Conservation (phyloP, 2,329 filamentous ascomycete species). For the Scleromitrula shiraiana region DNA sequence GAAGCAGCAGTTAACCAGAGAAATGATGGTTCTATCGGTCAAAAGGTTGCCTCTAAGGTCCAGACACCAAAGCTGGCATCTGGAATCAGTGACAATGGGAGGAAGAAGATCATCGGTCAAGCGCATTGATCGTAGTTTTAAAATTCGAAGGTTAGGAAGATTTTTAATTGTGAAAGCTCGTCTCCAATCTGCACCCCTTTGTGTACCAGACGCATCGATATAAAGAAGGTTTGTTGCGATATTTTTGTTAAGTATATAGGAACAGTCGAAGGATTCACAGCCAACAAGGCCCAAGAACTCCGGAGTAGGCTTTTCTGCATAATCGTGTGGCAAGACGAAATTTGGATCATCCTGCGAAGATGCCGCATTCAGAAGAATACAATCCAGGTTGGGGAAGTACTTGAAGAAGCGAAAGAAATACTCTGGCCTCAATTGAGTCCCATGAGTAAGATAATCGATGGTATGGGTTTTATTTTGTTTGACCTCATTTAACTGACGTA, state of each 20-base stretch:
- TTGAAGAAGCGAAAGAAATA: not conserved
- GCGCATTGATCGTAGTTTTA: slow-evolving; percentile 43
- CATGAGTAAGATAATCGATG: not conserved
- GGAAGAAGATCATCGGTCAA: slow-evolving; percentile 36
- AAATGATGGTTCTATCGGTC: slow-evolving; percentile 37
- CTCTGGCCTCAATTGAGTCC: not conserved
- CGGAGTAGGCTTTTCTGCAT: not conserved
- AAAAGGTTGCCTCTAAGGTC: slow-evolving; percentile 47
- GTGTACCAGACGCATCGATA: slow-evolving; percentile 18
- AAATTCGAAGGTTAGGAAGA: slow-evolving; percentile 36
- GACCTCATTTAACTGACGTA: not conserved
- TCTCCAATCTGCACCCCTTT: not conserved
- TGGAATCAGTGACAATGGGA: slow-evolving; percentile 31
- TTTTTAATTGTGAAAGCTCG: slow-evolving; percentile 30
- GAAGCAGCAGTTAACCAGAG: slow-evolving; percentile 22
- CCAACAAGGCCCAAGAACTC: slow-evolving; percentile 1
- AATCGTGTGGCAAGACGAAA: not conserved
- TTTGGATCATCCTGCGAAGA: not conserved
- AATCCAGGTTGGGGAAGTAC: slow-evolving; percentile 1
- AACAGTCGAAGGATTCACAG: slow-evolving; percentile 1
- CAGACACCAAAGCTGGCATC: slow-evolving; percentile 45
- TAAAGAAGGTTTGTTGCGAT: slow-evolving; percentile 14
- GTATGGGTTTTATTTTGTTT: not conserved
- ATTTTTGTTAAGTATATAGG: not conserved
- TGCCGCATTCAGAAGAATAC: not conserved